A percentile compares a stretch with the other conserved stretches of the same genome.
Evolutionary conservation across 768 basidiomycete species (phyloP).

Genomic region (Mycena sanguinolenta): DNA sequence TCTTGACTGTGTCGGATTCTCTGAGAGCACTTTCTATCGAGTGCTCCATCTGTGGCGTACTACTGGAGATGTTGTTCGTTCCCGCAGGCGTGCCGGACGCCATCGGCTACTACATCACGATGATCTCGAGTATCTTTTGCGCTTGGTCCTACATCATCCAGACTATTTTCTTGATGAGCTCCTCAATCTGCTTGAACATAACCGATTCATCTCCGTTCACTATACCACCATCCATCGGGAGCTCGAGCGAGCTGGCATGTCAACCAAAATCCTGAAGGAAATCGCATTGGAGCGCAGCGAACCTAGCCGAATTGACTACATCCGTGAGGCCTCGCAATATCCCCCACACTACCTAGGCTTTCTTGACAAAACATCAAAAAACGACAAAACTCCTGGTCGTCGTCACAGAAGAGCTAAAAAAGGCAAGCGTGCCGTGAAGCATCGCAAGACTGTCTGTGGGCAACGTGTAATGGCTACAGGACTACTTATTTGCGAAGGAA

Average conservation of each 20-base stretch:
- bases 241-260: constrained; percentile 44
- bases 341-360: constrained; percentile 49
- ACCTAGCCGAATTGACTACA: constrained; percentile 40
- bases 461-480: background rate
- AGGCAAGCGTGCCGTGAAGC: constrained; percentile 1
- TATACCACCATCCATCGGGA: constrained; percentile 47
- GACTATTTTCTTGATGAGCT: constrained; percentile 52
- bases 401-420: background rate
- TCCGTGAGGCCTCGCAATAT: constrained; percentile 44
- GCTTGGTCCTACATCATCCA: constrained; percentile 37
- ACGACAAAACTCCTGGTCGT: constrained; percentile 43
- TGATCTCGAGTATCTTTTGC: constrained; percentile 41
- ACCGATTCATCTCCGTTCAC: constrained; percentile 50
- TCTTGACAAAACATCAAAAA: constrained; percentile 51
- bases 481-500: background rate
- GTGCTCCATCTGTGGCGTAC: constrained; percentile 42
- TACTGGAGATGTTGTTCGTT: constrained; percentile 45
- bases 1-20: constrained; percentile 41
- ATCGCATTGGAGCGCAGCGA: constrained; percentile 50
- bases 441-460: constrained; percentile 1
- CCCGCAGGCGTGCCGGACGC: background rate
- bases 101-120: constrained; percentile 24
- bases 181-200: too few relatives aligned
- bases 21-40: constrained; percentile 39
- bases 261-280: constrained; percentile 44